These are phyloP conservation scores for Microdochium trichocladiopsis DNA, from an alignment of 2,329 filamentous ascomycete species.

Conservation along the genomic window DNA sequence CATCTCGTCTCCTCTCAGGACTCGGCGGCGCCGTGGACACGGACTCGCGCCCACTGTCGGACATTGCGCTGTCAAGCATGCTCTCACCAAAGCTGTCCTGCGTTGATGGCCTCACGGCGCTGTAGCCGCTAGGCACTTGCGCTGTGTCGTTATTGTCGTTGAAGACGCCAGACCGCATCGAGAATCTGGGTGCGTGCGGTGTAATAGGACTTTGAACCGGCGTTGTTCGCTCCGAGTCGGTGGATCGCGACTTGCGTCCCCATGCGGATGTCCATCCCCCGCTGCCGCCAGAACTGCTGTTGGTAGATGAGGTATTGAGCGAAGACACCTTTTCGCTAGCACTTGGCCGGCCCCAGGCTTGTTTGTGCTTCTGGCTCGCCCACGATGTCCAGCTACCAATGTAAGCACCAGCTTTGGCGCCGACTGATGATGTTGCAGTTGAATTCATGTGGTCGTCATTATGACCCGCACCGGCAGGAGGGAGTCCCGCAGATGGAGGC, in stretches of 20 bases:
- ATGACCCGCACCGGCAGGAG: conserved; percentile 11
- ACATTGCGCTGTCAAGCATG: conserved; percentile 29
- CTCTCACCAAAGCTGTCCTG: conserved; percentile 38
- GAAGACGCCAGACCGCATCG: conserved; percentile 15
- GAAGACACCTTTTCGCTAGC: conserved; percentile 18
- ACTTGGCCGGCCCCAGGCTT: conserved; percentile 26
- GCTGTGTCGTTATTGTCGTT: conserved; percentile 21
- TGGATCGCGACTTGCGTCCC: conserved; percentile 20
- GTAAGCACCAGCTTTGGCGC: conserved; percentile 53
- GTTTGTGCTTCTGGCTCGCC: conserved; percentile 70
- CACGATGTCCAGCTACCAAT: conserved; percentile 63
- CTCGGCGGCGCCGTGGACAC: neutral
- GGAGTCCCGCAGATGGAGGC: conserved; percentile 14
- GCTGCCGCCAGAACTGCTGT: conserved; percentile 5
- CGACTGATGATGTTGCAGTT: conserved; percentile 39
- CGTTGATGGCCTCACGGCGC: conserved; percentile 22
- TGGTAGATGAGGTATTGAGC: conserved; percentile 18
- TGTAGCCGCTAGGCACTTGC: conserved; percentile 12
- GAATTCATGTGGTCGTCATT: conserved; percentile 35
- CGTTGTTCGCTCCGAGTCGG: conserved; percentile 23
- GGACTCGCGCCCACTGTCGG: conserved; percentile 13
- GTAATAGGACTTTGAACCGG: conserved; percentile 21
- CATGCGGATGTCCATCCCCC: conserved; percentile 18
- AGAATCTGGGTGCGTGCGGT: conserved; percentile 13
- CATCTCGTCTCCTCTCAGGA: neutral